phyloP scores from a whole-genome alignment of 495 filamentous ascomycete species.

The Daldinia caldariorum region DNA sequence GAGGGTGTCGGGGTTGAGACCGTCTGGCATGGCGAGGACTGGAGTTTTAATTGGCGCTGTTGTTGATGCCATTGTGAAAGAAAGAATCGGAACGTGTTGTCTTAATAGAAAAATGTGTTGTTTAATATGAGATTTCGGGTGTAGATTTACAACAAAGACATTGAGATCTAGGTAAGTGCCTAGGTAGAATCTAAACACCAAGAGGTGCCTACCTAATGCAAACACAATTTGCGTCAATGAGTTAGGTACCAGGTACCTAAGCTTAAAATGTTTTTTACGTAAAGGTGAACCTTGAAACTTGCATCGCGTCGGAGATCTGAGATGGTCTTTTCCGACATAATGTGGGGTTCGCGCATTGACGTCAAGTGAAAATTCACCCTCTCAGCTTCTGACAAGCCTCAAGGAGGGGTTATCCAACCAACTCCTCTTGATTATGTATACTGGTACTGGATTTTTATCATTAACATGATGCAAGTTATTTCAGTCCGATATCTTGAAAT shows the following conservation, averaged over 20 bases:
- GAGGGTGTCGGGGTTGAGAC: slow-evolving; percentile 71
- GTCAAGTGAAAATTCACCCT: slow-evolving; percentile 23
- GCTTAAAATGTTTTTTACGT: neutral
- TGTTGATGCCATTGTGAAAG: slow-evolving; percentile 45
- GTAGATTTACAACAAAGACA: neutral
- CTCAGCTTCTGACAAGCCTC: neutral
- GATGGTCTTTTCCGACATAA: slow-evolving; percentile 12
- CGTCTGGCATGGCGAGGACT: slow-evolving; percentile 52
- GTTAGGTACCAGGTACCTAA: no score
- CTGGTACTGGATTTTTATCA: neutral
- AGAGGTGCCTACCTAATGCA: no score
- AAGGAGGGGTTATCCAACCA: slow-evolving; percentile 22
- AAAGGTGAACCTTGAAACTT: slow-evolving; percentile 38
- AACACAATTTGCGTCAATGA: neutral
- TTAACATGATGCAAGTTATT: neutral
- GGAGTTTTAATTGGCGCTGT: slow-evolving; percentile 43
- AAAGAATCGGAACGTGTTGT: neutral
- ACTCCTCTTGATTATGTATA: no score
- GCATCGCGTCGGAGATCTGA: slow-evolving; percentile 21
- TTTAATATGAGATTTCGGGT: neutral
- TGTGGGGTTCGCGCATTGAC: slow-evolving; percentile 27
- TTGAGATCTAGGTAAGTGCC: neutral
- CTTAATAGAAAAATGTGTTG: neutral
- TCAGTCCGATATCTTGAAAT: neutral
- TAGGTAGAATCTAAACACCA: neutral